These are phyloP conservation scores for Leucosporidium scottii DNA, from an alignment of 768 basidiomycete species.

Conservation along the genomic window DNA sequence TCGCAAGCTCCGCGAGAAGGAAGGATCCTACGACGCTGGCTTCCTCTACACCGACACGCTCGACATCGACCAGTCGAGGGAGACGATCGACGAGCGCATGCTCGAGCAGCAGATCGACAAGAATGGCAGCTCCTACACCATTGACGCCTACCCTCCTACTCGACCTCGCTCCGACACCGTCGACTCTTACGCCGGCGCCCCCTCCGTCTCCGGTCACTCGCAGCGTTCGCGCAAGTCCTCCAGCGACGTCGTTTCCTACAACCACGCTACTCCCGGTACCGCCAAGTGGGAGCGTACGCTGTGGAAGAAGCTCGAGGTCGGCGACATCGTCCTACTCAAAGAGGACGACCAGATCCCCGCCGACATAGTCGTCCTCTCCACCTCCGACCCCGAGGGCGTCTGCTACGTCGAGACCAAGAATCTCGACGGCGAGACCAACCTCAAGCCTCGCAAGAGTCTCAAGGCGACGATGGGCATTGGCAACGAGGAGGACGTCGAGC, in stretches of 20 bases:
- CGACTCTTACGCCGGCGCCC: constrained; percentile 12
- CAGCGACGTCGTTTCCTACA: constrained; percentile 75
- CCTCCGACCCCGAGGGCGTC: constrained; percentile 81
- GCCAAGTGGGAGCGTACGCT: constrained; percentile 89
- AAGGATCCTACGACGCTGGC: constrained; percentile 47
- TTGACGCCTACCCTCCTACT: constrained; percentile 15
- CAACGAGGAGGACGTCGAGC: constrained; percentile 85
- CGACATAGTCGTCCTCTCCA: constrained; percentile 85
- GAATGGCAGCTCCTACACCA: not conserved
- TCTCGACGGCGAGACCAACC: constrained; percentile 92
- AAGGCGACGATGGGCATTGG: constrained; percentile 65
- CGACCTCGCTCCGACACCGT: constrained; percentile 20
- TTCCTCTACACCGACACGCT: constrained; percentile 33
- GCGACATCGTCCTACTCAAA: constrained; percentile 81
- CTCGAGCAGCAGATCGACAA: constrained; percentile 16
- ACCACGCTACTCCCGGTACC: constrained; percentile 58
- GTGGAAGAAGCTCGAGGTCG: constrained; percentile 98
- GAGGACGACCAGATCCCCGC: constrained; percentile 97
- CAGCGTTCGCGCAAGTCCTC: constrained; percentile 35
- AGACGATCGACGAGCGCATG: constrained; percentile 12
- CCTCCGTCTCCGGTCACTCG: constrained; percentile 11
- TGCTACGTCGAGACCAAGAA: constrained; percentile 99
- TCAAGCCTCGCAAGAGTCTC: constrained; percentile 75
- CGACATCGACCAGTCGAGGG: constrained; percentile 10
- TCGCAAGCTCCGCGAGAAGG: constrained; percentile 69